Conservation (phyloP, 2,329 filamentous ascomycete species). For the Thielaviopsis euricoi region DNA sequence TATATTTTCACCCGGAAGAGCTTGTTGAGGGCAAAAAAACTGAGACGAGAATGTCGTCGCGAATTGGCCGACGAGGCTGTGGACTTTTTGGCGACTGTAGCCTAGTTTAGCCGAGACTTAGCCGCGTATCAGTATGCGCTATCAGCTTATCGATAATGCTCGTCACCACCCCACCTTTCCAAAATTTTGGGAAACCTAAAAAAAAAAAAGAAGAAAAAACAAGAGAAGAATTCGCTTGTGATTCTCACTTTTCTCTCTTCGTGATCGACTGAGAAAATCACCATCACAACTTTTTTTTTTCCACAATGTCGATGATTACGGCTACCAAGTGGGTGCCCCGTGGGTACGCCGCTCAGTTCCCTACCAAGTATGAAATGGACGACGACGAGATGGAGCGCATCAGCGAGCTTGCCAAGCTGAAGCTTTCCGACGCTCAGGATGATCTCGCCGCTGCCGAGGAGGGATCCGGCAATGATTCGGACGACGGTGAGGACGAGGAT, state of each 20-base stretch:
- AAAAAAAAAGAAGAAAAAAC: background rate
- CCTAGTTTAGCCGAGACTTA: slow-evolving; percentile 2
- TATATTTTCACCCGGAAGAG: too few relatives aligned
- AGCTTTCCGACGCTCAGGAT: slow-evolving; percentile 83
- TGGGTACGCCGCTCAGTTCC: slow-evolving; percentile 60
- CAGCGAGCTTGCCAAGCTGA: slow-evolving; percentile 55
- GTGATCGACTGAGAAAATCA: too few relatives aligned
- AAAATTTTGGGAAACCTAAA: slow-evolving; percentile 5
- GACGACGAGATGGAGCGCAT: slow-evolving; percentile 63
- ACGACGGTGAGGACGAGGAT: slow-evolving; percentile 16
- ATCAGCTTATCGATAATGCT: slow-evolving; percentile 9
- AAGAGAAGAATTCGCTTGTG: slow-evolving; percentile 3
- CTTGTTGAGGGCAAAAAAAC: background rate
- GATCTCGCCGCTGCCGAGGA: slow-evolving; percentile 42
- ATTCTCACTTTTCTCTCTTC: background rate
- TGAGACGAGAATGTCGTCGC: background rate
- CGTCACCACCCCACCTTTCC: slow-evolving; percentile 6
- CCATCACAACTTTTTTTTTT: slow-evolving; percentile 4
- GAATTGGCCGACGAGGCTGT: slow-evolving; percentile 5
- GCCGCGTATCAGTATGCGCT: background rate
- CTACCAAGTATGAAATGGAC: slow-evolving; percentile 57
- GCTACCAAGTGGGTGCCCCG: slow-evolving; percentile 61
- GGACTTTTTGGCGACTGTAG: background rate
- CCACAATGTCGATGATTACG: slow-evolving; percentile 56
- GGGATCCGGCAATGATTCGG: slow-evolving; percentile 13